Percentiles rank a stretch among this genome's conserved stretches.
These are phyloP conservation scores for Trametes villosa DNA, from an alignment of 768 basidiomycete species.

Conservation along the genomic window DNA sequence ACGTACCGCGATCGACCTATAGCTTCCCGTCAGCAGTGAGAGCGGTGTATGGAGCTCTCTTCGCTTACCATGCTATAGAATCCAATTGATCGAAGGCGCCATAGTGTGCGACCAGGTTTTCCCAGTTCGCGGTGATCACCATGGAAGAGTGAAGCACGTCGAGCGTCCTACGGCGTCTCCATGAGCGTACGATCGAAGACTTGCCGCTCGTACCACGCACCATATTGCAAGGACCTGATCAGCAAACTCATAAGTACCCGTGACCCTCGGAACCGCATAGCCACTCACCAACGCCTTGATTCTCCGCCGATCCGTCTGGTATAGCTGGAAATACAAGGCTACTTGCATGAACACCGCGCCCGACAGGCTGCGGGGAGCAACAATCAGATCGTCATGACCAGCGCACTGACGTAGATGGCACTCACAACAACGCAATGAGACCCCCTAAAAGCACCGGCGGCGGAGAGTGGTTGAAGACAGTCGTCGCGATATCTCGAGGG, in stretches of 20 bases:
- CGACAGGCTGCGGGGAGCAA: constrained; percentile 15
- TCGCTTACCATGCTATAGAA: constrained; percentile 16
- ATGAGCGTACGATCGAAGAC: not conserved
- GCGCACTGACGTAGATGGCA: not conserved
- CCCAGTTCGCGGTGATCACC: constrained; percentile 24
- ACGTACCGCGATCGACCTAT: constrained; percentile 7
- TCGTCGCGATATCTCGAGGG: not conserved
- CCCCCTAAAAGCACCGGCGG: constrained; percentile 15
- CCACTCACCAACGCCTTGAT: constrained; percentile 16
- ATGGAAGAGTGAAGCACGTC: constrained; percentile 24
- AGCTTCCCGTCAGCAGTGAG: not conserved
- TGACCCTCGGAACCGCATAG: not conserved
- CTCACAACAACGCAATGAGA: constrained; percentile 14
- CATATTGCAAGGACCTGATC: constrained; percentile 6
- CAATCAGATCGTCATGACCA: not conserved
- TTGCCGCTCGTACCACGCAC: not conserved
- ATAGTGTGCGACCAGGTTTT: constrained; percentile 23
- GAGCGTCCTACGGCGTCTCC: constrained; percentile 1
- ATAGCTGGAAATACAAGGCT: constrained; percentile 20
- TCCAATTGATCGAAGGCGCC: constrained; percentile 16
- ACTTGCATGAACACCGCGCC: constrained; percentile 25
- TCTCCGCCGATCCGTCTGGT: constrained; percentile 18
- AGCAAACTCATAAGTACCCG: not conserved
- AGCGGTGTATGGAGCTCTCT: not conserved
- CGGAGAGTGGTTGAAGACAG: constrained; percentile 8